phyloP scores from a whole-genome alignment of 2,329 filamentous ascomycete genomes.

The Aureobasidium zeae region DNA sequence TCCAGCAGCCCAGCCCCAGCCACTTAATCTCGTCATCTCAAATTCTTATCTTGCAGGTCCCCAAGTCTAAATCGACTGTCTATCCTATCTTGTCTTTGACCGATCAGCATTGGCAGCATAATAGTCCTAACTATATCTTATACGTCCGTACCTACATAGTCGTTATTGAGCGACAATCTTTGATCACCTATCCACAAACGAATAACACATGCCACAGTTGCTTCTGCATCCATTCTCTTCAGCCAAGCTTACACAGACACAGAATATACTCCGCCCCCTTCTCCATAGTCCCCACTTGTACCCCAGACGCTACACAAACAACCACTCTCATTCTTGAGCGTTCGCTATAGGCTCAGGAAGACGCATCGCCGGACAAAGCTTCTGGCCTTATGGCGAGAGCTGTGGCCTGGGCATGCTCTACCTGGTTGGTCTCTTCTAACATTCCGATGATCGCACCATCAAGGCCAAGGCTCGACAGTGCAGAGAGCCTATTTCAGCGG shows the following conservation, averaged over 20 bases:
- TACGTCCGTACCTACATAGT: too few species aligned
- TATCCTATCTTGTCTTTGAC: not conserved
- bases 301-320: slow-evolving; percentile 11
- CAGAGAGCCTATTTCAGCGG: slow-evolving; percentile 5
- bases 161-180: too few species aligned
- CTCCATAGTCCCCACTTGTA: slow-evolving; percentile 7
- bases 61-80: not conserved
- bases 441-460: slow-evolving; percentile 7
- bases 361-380: slow-evolving; percentile 6
- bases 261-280: slow-evolving; percentile 7
- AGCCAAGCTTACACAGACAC: slow-evolving; percentile 11
- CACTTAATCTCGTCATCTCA: not conserved
- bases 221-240: not conserved
- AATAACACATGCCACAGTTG: not conserved
- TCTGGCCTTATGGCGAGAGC: not conserved
- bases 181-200: too few species aligned
- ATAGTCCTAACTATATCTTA: too few species aligned
- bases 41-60: not conserved
- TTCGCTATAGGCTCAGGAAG: not conserved
- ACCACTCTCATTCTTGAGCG: not conserved
- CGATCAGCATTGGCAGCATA: not conserved
- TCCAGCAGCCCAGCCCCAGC: not conserved
- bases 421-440: slow-evolving; percentile 2
- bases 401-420: not conserved
- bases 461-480: slow-evolving; percentile 9